Percentiles rank a stretch among this genome's conserved stretches.
These are phyloP conservation scores for Paecilomyces fulvus DNA, from an alignment of 2,329 filamentous ascomycete genomes.

Conservation along the genomic window DNA sequence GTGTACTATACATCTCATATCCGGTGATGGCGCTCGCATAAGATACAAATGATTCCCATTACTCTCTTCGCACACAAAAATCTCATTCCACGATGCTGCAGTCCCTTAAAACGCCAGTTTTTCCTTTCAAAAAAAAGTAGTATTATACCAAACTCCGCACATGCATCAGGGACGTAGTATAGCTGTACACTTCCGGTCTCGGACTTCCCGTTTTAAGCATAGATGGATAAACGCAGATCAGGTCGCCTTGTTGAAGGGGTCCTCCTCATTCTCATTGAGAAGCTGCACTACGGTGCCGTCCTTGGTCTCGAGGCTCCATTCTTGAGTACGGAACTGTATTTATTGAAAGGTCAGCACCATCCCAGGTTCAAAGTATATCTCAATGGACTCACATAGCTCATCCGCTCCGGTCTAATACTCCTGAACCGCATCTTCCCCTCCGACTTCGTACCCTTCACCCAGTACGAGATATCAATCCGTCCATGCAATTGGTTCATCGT, in stretches of 20 bases:
- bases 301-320: constrained; percentile 74
- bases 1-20: constrained; percentile 33
- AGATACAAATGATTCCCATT: constrained; percentile 34
- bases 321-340: constrained; percentile 68
- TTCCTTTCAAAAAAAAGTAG: neutral
- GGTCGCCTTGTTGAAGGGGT: constrained; percentile 58
- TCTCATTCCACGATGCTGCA: neutral
- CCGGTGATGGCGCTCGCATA: constrained; percentile 31
- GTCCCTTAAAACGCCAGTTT: neutral
- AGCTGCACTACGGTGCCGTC: constrained; percentile 64
- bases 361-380: neutral
- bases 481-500: constrained; percentile 93
- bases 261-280: constrained; percentile 57
- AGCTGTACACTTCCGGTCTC: constrained; percentile 15
- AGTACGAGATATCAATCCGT: constrained; percentile 76
- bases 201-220: neutral
- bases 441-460: constrained; percentile 69
- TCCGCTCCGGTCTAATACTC: constrained; percentile 60
- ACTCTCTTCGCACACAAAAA: constrained; percentile 8
- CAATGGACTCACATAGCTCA: constrained; percentile 44
- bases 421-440: constrained; percentile 71
- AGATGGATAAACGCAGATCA: constrained; percentile 28
- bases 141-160: constrained; percentile 13
- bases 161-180: constrained; percentile 11
- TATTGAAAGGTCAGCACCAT: neutral